Percentiles rank a stretch among this genome's conserved stretches.
phyloP scores from a whole-genome alignment of 169 alveolate genomes.

The Cryptosporidium baileyi region DNA sequence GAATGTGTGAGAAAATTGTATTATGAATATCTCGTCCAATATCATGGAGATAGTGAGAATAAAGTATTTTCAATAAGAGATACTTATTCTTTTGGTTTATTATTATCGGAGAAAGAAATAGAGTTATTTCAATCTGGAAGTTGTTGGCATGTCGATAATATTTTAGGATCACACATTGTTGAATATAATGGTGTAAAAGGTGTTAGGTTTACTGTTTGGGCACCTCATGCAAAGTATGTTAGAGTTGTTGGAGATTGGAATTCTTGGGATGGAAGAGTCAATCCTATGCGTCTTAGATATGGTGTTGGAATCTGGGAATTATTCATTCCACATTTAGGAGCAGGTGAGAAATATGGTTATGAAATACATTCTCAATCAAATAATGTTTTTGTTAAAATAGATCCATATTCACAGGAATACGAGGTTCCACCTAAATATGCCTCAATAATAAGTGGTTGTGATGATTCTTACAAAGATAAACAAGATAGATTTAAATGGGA shows the following conservation, averaged over 20 bases:
- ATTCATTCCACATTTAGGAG: constrained; percentile 74
- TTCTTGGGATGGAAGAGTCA: constrained; percentile 80
- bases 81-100: constrained; percentile 74
- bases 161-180: constrained; percentile 75
- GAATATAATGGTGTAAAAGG: constrained; percentile 76
- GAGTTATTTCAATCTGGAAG: constrained; percentile 78
- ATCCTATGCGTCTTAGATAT: constrained; percentile 77
- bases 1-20: constrained; percentile 57
- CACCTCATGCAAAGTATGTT: constrained; percentile 75
- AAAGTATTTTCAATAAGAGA: constrained; percentile 60
- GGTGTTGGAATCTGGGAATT: constrained; percentile 80
- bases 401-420: constrained; percentile 80
- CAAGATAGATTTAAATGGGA: constrained; percentile 75
- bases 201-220: constrained; percentile 79
- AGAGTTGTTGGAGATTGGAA: constrained; percentile 82
- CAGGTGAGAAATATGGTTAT: constrained; percentile 78
- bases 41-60: constrained; percentile 65
- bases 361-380: constrained; percentile 73
- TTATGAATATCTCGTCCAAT: constrained; percentile 70
- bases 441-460: constrained; percentile 77
- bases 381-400: constrained; percentile 75
- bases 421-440: constrained; percentile 79
- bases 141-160: constrained; percentile 81
- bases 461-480: constrained; percentile 74
- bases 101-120: constrained; percentile 72